A percentile compares a stretch with the other conserved stretches of the same genome.
These are phyloP conservation scores for Mycena vulgaris DNA, from an alignment of 768 basidiomycete species.

Conservation along the genomic window DNA sequence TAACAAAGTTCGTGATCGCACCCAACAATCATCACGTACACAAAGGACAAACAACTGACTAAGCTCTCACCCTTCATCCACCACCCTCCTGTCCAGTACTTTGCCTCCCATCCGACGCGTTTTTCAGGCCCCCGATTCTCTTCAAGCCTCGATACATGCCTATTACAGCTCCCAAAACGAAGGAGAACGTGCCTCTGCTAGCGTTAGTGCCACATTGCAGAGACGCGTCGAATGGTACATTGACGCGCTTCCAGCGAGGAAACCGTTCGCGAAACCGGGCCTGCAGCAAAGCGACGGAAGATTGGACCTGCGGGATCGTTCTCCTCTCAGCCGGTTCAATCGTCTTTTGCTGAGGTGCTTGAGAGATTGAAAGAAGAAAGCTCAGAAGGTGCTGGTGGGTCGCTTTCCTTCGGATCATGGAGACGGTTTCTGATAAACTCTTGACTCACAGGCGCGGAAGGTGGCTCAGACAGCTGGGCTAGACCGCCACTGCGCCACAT, in stretches of 20 bases:
- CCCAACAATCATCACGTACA: too few relatives aligned
- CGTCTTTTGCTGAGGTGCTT: slow-evolving; percentile 76
- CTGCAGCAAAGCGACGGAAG: slow-evolving; percentile 71
- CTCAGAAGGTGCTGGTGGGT: slow-evolving; percentile 60
- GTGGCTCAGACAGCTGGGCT: slow-evolving; percentile 83
- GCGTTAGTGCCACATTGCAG: slow-evolving; percentile 6
- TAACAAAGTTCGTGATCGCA: too few relatives aligned
- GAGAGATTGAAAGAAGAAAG: slow-evolving; percentile 72
- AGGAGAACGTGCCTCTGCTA: slow-evolving; percentile 32
- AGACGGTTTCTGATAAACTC: not conserved
- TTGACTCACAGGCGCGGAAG: slow-evolving; percentile 71
- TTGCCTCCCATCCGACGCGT: slow-evolving; percentile 15
- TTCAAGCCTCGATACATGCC: not conserved
- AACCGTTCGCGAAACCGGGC: slow-evolving; percentile 47
- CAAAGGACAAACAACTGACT: slow-evolving; percentile 19
- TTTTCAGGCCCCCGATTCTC: not conserved
- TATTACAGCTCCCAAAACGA: slow-evolving; percentile 6
- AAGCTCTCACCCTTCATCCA: not conserved
- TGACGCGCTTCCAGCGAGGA: slow-evolving; percentile 43
- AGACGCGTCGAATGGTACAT: slow-evolving; percentile 24
- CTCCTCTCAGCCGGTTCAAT: slow-evolving; percentile 58
- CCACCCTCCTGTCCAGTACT: not conserved
- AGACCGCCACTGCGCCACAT: slow-evolving; percentile 72
- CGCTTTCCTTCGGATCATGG: not conserved
- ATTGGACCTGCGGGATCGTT: slow-evolving; percentile 57